A percentile compares a stretch with the other conserved stretches of the same genome.
Evolutionary conservation across 371 early-diverging fungal species (phyloP).

Genomic region (Rhizopus delemar): DNA sequence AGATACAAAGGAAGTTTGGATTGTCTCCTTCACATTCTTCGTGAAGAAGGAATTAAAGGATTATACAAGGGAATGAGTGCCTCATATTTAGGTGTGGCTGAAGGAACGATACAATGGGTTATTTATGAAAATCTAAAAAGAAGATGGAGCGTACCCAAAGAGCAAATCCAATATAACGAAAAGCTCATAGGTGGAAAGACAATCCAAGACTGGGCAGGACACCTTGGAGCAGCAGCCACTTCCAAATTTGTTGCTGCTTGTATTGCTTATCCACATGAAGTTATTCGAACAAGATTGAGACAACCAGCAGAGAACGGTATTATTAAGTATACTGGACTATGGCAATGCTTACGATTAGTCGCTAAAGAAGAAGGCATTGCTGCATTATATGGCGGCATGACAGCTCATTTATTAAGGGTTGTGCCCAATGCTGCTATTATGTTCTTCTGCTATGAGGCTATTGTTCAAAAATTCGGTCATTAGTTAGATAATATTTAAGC

Average conservation of each 20-base stretch:
- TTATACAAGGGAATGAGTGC: constrained; percentile 93
- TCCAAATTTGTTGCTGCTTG: constrained; percentile 90
- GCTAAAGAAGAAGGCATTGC: constrained; percentile 82
- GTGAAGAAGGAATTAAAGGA: constrained; percentile 80
- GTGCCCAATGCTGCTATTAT: constrained; percentile 97
- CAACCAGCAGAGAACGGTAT: constrained; percentile 69
- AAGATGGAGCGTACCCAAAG: constrained; percentile 26
- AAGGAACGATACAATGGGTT: constrained; percentile 93
- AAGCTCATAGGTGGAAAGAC: constrained; percentile 36
- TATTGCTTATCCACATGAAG: constrained; percentile 86
- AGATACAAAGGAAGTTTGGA: constrained; percentile 77
- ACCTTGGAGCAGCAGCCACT: constrained; percentile 79
- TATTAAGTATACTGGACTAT: constrained; percentile 79
- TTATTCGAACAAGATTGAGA: constrained; percentile 78
- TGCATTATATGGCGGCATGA: constrained; percentile 93
- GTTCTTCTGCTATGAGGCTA: constrained; percentile 91
- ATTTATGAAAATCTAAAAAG: constrained; percentile 90
- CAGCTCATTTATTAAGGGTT: constrained; percentile 91
- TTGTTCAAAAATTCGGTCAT: constrained; percentile 61
- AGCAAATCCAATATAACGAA: constrained; percentile 5
- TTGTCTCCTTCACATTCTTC: constrained; percentile 68
- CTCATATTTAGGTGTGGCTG: constrained; percentile 81
- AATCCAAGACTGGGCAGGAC: constrained; percentile 68
- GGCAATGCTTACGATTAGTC: constrained; percentile 71
- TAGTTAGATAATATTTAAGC: background rate